phyloP scores from a whole-genome alignment of 179 eudicot species.

The Beta lomatogona region DNA sequence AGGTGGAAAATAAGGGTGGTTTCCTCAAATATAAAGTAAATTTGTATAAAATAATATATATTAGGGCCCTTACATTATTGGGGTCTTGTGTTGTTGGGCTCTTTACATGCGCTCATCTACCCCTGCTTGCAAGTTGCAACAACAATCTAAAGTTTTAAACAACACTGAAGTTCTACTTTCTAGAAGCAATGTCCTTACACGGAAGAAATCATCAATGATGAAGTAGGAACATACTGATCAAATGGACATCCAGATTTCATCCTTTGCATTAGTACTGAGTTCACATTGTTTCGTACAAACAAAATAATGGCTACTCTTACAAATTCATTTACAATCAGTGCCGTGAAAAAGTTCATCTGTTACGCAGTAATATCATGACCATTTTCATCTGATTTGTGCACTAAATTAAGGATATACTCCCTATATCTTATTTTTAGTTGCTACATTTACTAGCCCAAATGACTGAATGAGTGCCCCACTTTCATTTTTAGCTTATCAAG shows the following conservation, averaged over 20 bases:
- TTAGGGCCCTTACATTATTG: too few species aligned
- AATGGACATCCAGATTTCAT: not conserved
- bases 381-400: conserved; percentile 53
- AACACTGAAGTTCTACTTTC: too few species aligned
- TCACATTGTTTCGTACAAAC: not conserved
- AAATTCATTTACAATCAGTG: not conserved
- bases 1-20: too few species aligned
- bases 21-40: too few species aligned
- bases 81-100: too few species aligned
- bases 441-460: too few species aligned
- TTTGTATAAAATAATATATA: too few species aligned
- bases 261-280: not conserved
- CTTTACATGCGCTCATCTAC: too few species aligned
- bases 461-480: conserved; percentile 69
- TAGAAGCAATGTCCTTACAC: too few species aligned
- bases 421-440: too few species aligned
- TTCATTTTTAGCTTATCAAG: conserved; percentile 90
- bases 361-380: not conserved
- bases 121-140: too few species aligned
- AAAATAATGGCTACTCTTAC: not conserved
- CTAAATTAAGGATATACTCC: conserved; percentile 66
- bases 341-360: not conserved
- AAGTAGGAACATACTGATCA: not conserved
- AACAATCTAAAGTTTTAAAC: too few species aligned
- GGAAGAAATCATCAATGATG: not conserved